Conservation (phyloP, 208 protist species). For the Naegleria lovaniensis region DNA sequence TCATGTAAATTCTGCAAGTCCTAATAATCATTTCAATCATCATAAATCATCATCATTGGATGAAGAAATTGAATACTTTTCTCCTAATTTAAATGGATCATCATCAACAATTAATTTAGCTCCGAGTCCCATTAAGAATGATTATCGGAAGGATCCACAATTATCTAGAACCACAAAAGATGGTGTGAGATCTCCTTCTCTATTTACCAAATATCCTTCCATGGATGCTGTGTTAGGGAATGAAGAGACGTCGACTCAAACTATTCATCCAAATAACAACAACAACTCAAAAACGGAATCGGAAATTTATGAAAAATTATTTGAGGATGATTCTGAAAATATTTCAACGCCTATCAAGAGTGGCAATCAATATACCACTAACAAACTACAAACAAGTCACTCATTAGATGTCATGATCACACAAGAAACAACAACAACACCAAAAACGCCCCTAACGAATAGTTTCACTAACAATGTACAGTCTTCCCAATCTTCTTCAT, state of each 20-base stretch:
- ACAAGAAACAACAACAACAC: no score
- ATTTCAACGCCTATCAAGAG: no score
- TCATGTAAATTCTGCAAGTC: no score
- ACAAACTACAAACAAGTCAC: no score
- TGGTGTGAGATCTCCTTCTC: neutral
- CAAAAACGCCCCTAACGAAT: neutral
- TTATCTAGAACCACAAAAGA: neutral
- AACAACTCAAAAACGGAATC: neutral
- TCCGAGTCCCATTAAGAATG: neutral
- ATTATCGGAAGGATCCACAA: neutral
- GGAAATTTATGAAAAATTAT: neutral
- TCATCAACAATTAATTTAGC: neutral
- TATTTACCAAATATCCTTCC: neutral
- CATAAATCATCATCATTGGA: neutral
- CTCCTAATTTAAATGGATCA: no score
- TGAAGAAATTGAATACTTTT: slow-evolving; percentile 1
- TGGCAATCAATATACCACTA: no score
- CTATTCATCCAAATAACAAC: neutral
- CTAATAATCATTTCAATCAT: no score
- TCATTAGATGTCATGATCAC: no score
- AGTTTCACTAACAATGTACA: neutral
- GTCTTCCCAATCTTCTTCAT: neutral
- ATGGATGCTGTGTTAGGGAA: neutral
- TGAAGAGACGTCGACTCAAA: neutral
- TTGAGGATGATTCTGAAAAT: neutral